Base-by-base conservation (phyloP, 148 eudicot species). In the Nyssa sinensis region DNA sequence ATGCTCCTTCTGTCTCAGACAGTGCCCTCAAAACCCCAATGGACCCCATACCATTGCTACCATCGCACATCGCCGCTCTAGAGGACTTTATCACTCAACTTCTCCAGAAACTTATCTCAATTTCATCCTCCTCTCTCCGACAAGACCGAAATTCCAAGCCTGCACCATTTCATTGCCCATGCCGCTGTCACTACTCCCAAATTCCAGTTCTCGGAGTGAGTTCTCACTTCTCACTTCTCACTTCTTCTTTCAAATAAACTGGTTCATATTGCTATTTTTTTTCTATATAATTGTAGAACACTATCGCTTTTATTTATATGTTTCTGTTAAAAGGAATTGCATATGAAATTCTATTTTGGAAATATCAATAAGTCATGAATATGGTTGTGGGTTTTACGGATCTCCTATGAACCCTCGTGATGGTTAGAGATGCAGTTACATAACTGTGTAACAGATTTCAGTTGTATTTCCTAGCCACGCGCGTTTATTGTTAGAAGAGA, bases 91-190 rank as follows among this genome's bases (percentile, higher is more conserved):
- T 77, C 85, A 19, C 33, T 77, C 57, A 39, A 73, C 67, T 21
- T 79, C 35, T 82, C 93, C 53, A 81, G 89, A 66, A 78, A 47
- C 30, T 83, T 86, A 70, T 88, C 84, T 7, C 81, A 62, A n/a
- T 75, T 59, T 33, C 80, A 19, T 12, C 73, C 57, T 23, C 60
- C 64, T 57, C 57, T 19, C 25, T 41, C 62, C 61, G 32, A 63
- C 53, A 70, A 29, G 47, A 44, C 64, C 14, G 81, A 88, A 60
- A 58, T 30, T 59, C 83, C 87, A 17, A 72, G 72, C 32, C 87
- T 91, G 69, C 87, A 74, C 25, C 88, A 82, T 70, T 91, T 93
- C 73, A 77, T 83, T 28, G 72, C 81, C 62, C 79, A 76, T 73
- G 82, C 85, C 11, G 75, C 88, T 30, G 61, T 78, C 75, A 27